Conservation (phyloP, 768 basidiomycete genomes). For the Suillus variegatus region DNA sequence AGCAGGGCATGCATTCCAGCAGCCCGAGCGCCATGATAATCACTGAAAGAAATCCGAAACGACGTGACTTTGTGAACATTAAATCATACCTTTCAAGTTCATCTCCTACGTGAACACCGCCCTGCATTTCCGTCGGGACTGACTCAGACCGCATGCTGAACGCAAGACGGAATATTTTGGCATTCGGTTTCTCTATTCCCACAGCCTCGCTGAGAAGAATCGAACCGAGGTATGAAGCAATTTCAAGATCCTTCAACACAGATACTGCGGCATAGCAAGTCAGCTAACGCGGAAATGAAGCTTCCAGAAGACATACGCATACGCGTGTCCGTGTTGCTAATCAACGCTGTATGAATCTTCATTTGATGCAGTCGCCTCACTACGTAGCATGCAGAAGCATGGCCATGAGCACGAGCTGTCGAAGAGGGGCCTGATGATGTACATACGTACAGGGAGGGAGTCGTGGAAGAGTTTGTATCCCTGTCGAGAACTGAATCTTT, state of each 20-base stretch:
- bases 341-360: slow-evolving; percentile 53
- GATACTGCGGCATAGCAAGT: slow-evolving; percentile 33
- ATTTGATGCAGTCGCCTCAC: slow-evolving; percentile 48
- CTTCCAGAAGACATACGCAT: slow-evolving; percentile 52
- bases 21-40: slow-evolving; percentile 60
- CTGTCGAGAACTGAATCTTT: slow-evolving; percentile 66
- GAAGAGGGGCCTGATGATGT: neutral
- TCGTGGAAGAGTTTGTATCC: slow-evolving; percentile 69
- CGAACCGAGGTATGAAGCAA: slow-evolving; percentile 49
- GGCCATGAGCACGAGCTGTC: slow-evolving; percentile 13
- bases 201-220: slow-evolving; percentile 72
- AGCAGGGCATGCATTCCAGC: slow-evolving; percentile 62
- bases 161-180: slow-evolving; percentile 55
- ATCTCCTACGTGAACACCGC: slow-evolving; percentile 76
- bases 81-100: slow-evolving; percentile 61
- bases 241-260: slow-evolving; percentile 61
- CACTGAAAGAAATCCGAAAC: slow-evolving; percentile 40
- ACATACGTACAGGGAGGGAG: slow-evolving; percentile 46
- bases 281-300: slow-evolving; percentile 8
- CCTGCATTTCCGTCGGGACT: slow-evolving; percentile 13
- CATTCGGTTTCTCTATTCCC: slow-evolving; percentile 67
- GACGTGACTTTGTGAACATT: neutral
- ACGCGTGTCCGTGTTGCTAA: slow-evolving; percentile 75
- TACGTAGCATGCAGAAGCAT: slow-evolving; percentile 20
- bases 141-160: slow-evolving; percentile 21